Percentiles rank a stretch among this genome's conserved stretches.
Evolutionary conservation across 176 grass and related monocot genomes (phyloP).

Genomic region (Aegilops bicornis): DNA sequence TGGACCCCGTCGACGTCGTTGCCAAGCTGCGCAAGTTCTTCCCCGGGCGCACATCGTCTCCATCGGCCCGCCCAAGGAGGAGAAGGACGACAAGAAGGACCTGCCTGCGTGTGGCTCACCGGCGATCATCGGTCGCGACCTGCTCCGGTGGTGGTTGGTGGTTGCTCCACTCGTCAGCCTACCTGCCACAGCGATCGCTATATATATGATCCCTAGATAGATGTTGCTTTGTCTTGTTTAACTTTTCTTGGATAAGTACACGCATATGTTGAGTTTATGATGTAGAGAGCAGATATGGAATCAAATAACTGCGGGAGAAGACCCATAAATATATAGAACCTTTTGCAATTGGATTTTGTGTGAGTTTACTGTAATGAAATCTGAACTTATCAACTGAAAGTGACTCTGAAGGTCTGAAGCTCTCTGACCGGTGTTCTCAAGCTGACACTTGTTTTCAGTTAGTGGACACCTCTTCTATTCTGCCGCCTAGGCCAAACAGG

Average conservation of each 20-base stretch:
- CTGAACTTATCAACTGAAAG: too few relatives aligned
- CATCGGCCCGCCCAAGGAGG: slow-evolving; percentile 68
- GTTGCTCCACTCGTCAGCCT: neutral
- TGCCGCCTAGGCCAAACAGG: too few relatives aligned
- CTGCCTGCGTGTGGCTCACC: neutral
- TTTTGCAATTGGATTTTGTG: neutral
- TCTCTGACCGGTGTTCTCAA: neutral
- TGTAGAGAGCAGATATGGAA: neutral
- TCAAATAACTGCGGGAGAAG: neutral
- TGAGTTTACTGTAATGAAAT: too few relatives aligned
- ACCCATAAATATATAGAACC: neutral
- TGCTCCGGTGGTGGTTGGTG: slow-evolving; percentile 4
- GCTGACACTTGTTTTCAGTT: too few relatives aligned
- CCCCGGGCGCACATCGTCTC: slow-evolving; percentile 27
- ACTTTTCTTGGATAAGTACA: neutral
- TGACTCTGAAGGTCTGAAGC: too few relatives aligned
- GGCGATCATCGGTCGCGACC: neutral
- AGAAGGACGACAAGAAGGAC: slow-evolving; percentile 54
- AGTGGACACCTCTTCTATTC: too few relatives aligned
- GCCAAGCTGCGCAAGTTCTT: slow-evolving; percentile 51
- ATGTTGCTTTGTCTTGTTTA: neutral
- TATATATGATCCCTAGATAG: too few relatives aligned
- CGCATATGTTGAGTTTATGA: neutral
- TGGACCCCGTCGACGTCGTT: slow-evolving; percentile 64
- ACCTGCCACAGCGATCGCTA: neutral